phyloP scores from a whole-genome alignment of 169 alveolate species.

The Babesia sp. region DNA sequence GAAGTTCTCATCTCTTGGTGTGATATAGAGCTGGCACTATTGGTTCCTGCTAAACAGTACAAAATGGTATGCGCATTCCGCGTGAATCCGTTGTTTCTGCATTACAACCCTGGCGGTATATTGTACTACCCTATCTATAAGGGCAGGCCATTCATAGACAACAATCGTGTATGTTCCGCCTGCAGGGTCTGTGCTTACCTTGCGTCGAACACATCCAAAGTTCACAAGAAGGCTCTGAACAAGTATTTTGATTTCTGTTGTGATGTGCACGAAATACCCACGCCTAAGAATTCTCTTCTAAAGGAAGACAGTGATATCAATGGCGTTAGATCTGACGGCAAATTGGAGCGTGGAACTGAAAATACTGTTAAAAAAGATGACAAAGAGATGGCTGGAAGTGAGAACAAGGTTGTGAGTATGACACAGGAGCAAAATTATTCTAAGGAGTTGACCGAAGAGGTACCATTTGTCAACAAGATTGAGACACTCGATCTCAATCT shows the following conservation, averaged over 20 bases:
- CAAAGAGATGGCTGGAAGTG: background rate
- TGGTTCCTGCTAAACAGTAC: constrained; percentile 36
- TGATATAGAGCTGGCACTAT: constrained; percentile 39
- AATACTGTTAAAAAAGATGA: background rate
- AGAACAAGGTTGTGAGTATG: background rate
- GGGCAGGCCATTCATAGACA: constrained; percentile 39
- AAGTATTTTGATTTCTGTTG: constrained; percentile 52
- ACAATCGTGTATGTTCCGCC: constrained; percentile 46
- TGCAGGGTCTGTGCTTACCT: constrained; percentile 60
- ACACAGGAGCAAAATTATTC: background rate
- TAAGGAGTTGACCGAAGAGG: constrained; percentile 24
- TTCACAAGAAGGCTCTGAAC: constrained; percentile 15
- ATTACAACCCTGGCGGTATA: constrained; percentile 62
- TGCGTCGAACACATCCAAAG: constrained; percentile 30
- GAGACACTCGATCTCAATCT: constrained; percentile 62
- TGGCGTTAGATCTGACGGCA: background rate
- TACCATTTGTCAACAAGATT: constrained; percentile 39
- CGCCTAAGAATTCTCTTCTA: background rate
- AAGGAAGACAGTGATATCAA: background rate
- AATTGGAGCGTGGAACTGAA: background rate
- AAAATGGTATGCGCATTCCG: constrained; percentile 45
- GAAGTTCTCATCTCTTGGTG: constrained; percentile 56
- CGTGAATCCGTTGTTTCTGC: constrained; percentile 45
- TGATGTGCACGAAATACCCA: constrained; percentile 2
- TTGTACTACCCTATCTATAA: constrained; percentile 40